A percentile compares a stretch with the other conserved stretches of the same genome.
phyloP scores from a whole-genome alignment of 441 rosid genomes.

The Syzygium syzygioides region DNA sequence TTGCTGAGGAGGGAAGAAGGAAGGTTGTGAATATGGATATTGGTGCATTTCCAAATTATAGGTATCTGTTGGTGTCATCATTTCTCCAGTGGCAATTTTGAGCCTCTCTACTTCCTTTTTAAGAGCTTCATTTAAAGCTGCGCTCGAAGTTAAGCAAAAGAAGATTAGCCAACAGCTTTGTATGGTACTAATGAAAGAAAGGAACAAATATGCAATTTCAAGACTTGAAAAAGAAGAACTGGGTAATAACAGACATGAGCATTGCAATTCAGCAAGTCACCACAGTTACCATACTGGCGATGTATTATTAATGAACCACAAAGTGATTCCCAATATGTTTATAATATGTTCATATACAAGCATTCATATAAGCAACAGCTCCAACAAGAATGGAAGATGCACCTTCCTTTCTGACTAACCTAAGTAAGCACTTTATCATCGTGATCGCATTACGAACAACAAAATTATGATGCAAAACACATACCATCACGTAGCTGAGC shows the following conservation, averaged over 20 bases:
- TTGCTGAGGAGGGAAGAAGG: slow-evolving; percentile 41
- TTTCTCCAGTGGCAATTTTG: slow-evolving; percentile 76
- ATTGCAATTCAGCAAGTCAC: background rate
- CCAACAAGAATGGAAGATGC: background rate
- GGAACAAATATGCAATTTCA: background rate
- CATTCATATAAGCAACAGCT: background rate
- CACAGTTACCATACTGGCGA: background rate
- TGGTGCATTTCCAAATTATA: slow-evolving; percentile 77
- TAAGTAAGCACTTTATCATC: background rate
- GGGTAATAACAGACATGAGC: background rate
- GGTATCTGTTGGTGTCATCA: slow-evolving; percentile 47
- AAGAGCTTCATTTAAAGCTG: slow-evolving; percentile 84
- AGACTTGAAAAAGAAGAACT: background rate
- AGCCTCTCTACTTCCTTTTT: slow-evolving; percentile 94
- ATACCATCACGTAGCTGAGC: slow-evolving; percentile 88
- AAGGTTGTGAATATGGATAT: slow-evolving; percentile 42
- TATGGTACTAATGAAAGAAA: background rate
- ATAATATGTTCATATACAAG: background rate
- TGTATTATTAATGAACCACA: background rate
- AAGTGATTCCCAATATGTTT: background rate
- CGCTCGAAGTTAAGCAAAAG: background rate
- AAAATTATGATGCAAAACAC: background rate
- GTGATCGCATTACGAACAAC: background rate
- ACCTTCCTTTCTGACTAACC: background rate
- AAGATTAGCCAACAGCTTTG: background rate